Conservation (phyloP, 1,139 yeast genomes). For the Diutina pseudorugosa region DNA sequence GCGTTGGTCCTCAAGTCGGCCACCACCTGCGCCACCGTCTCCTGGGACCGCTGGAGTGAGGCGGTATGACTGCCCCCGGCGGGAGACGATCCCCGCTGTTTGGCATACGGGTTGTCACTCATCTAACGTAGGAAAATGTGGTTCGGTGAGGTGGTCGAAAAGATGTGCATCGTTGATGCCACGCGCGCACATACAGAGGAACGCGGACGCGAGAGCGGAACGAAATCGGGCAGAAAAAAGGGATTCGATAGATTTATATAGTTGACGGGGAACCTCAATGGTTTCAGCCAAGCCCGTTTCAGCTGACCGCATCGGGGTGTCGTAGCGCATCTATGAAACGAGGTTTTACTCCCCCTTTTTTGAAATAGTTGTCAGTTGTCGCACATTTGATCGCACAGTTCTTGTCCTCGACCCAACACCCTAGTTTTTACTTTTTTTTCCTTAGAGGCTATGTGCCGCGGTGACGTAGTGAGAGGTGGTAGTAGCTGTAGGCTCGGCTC, state of each 20-base stretch:
- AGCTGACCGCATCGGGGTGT: no score
- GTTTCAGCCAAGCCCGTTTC: neutral
- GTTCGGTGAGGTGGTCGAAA: neutral
- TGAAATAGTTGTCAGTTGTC: no score
- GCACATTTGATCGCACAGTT: no score
- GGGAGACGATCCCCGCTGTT: neutral
- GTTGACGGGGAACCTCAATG: no score
- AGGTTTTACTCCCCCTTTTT: no score
- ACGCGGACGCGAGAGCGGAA: neutral
- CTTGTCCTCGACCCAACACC: no score
- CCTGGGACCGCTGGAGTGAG: conserved; percentile 43
- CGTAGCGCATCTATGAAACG: no score
- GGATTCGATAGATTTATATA: no score
- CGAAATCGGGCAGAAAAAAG: neutral
- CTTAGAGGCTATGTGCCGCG: neutral
- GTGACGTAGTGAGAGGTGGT: neutral
- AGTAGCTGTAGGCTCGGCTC: neutral
- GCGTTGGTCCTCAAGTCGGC: conserved; percentile 49
- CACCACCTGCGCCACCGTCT: conserved; percentile 51
- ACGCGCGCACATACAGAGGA: neutral
- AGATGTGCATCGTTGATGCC: neutral
- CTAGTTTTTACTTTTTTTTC: neutral
- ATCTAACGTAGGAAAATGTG: neutral
- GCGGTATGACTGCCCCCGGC: conserved; percentile 13
- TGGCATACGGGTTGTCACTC: conserved; percentile 2